Base-by-base conservation (phyloP, 257 asterid genomes). In the Cynanchum wilfordii region DNA sequence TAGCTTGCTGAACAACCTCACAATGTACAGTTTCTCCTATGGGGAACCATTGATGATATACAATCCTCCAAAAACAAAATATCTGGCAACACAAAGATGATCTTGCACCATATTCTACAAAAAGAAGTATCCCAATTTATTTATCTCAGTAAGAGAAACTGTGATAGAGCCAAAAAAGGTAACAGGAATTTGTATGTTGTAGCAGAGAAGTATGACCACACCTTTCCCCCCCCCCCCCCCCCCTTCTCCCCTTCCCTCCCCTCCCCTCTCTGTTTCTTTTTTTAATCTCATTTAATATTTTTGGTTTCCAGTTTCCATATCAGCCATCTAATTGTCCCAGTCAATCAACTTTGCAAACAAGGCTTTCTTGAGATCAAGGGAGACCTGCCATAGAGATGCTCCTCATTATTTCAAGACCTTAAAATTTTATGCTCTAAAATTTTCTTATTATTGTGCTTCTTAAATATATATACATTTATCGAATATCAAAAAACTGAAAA, bases 241-340 rank as follows among this genome's bases (percentile, higher is more conserved):
- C n/a, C n/a, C n/a, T n/a, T n/a, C n/a, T n/a, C n/a, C n/a, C n/a
- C n/a, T n/a, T n/a, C n/a, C n/a, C n/a, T n/a, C n/a, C n/a, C n/a
- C n/a, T n/a, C n/a, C n/a, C n/a, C n/a, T n/a, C n/a, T n/a, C n/a
- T n/a, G n/a, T n/a, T n/a, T n/a, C n/a, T n/a, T n/a, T n/a, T n/a
- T n/a, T n/a, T n/a, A n/a, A n/a, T n/a, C n/a, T n/a, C n/a, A n/a
- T n/a, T n/a, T n/a, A n/a, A n/a, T n/a, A n/a, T n/a, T n/a, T n/a
- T n/a, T n/a, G n/a, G n/a, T n/a, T n/a, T n/a, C 92, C 88, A 65
- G 97, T 90, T 84, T 92, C 96, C 54, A 73, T 79, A 83, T 95
- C 99, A 83, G 90, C 90, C 99, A 95, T 95, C 79, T 86, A 86
- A 81, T 83, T 87, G 83, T 95, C 99, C 99, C 99, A 95, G 78